Conservation (phyloP, 1,284 basidiomycete species). For the Golubevia sp. region DNA sequence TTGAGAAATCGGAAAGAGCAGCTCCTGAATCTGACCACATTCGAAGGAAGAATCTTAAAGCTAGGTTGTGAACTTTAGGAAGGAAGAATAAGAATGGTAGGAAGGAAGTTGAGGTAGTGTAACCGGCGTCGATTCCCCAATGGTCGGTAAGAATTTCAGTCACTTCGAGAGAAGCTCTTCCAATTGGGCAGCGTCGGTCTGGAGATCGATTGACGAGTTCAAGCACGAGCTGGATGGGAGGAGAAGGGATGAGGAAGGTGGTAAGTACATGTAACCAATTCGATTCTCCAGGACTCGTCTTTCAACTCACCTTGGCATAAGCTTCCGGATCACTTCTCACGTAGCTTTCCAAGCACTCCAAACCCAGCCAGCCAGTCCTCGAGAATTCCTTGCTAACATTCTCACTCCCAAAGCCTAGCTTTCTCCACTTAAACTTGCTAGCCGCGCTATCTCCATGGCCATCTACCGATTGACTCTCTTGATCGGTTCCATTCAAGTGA, state of each 20-base stretch:
- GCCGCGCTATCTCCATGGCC: slow-evolving; percentile 1
- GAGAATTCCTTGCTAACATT: slow-evolving; percentile 80
- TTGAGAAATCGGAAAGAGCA: slow-evolving; percentile 69
- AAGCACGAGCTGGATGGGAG: slow-evolving; percentile 70
- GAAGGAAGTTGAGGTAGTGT: slow-evolving; percentile 82
- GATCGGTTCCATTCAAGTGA: background rate
- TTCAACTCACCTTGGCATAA: slow-evolving; percentile 75
- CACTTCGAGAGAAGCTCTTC: slow-evolving; percentile 81
- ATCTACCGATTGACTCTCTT: no score
- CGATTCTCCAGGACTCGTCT: no score
- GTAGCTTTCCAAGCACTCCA: slow-evolving; percentile 80
- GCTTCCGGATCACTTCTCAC: slow-evolving; percentile 74
- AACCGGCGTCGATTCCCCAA: slow-evolving; percentile 57
- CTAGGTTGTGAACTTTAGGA: slow-evolving; percentile 75
- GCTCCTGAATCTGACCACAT: slow-evolving; percentile 96
- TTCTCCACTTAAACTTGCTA: slow-evolving; percentile 70
- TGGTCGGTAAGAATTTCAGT: slow-evolving; percentile 67
- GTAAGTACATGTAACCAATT: no score
- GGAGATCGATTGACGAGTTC: slow-evolving; percentile 81
- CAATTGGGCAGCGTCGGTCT: slow-evolving; percentile 82
- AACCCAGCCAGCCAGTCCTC: slow-evolving; percentile 80
- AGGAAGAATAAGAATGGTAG: slow-evolving; percentile 90
- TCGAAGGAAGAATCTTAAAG: slow-evolving; percentile 84
- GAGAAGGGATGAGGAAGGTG: background rate
- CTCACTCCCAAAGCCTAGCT: slow-evolving; percentile 79